Evolutionary conservation across 768 basidiomycete genomes (phyloP).

Genomic region (Lactarius evosmus): DNA sequence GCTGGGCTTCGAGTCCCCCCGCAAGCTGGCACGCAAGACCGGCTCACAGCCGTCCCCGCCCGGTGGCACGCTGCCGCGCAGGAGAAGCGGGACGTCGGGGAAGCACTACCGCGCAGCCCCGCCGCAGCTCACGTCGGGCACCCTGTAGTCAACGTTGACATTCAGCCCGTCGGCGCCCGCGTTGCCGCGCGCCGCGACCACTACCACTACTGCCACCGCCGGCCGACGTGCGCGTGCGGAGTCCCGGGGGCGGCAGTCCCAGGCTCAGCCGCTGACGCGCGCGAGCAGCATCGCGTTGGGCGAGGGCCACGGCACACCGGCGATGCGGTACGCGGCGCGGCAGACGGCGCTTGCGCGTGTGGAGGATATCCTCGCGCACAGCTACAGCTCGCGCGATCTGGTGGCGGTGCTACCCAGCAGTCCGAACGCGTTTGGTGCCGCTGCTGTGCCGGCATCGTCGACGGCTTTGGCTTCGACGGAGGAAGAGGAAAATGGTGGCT

Average conservation of each 20-base stretch:
- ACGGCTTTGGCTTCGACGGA: constrained; percentile 7
- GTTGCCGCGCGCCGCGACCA: background rate
- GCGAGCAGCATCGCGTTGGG: constrained; percentile 16
- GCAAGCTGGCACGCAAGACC: constrained; percentile 33
- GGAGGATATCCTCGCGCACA: constrained; percentile 33
- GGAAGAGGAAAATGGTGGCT: constrained; percentile 14
- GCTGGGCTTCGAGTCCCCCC: constrained; percentile 29
- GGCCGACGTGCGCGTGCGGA: background rate
- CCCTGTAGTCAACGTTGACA: constrained; percentile 53
- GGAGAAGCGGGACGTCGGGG: constrained; percentile 30
- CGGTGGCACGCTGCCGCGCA: constrained; percentile 33
- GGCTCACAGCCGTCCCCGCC: constrained; percentile 41
- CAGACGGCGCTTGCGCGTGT: constrained; percentile 33
- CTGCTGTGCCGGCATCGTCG: background rate
- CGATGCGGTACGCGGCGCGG: constrained; percentile 33
- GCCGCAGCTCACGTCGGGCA: constrained; percentile 52
- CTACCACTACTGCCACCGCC: background rate
- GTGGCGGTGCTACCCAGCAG: constrained; percentile 4
- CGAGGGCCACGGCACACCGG: constrained; percentile 27
- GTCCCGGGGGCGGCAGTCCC: too few species aligned
- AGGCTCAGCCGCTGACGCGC: background rate
- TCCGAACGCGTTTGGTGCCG: constrained; percentile 30
- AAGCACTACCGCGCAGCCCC: constrained; percentile 52
- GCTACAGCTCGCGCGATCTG: constrained; percentile 31
- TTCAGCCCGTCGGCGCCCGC: constrained; percentile 36